phyloP scores from a whole-genome alignment of 164 flowering plant species.

The Berberis vulgaris region DNA sequence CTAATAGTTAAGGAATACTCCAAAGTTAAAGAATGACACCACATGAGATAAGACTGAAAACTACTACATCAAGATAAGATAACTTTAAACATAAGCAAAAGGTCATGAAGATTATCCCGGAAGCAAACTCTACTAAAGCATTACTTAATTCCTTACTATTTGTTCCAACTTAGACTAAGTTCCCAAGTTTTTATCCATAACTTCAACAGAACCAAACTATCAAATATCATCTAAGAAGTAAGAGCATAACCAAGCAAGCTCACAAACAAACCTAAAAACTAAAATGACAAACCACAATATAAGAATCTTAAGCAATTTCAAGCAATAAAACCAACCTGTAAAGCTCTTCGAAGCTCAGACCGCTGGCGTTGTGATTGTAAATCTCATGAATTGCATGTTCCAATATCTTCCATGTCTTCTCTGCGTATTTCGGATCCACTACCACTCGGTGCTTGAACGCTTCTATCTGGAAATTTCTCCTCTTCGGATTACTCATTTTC shows the following conservation, averaged over 20 bases:
- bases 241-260: background rate
- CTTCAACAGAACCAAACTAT: no score
- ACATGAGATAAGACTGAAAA: no score
- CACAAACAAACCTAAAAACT: background rate
- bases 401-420: conserved; percentile 85
- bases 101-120: no score
- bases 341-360: conserved; percentile 93
- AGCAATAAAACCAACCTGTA: conserved; percentile 42
- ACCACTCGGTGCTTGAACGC: conserved; percentile 81
- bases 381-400: conserved; percentile 94
- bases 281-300: background rate
- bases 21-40: no score
- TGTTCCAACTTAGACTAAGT: no score
- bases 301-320: background rate
- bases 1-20: no score
- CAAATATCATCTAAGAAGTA: no score
- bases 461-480: conserved; percentile 82
- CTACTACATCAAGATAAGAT: no score
- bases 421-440: conserved; percentile 89
- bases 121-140: no score
- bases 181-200: no score
- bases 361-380: conserved; percentile 88
- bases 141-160: no score
- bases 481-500: conserved; percentile 66
- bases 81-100: no score